Conservation (phyloP, 2,329 filamentous ascomycete genomes). For the Cordyceps tenuipes region DNA sequence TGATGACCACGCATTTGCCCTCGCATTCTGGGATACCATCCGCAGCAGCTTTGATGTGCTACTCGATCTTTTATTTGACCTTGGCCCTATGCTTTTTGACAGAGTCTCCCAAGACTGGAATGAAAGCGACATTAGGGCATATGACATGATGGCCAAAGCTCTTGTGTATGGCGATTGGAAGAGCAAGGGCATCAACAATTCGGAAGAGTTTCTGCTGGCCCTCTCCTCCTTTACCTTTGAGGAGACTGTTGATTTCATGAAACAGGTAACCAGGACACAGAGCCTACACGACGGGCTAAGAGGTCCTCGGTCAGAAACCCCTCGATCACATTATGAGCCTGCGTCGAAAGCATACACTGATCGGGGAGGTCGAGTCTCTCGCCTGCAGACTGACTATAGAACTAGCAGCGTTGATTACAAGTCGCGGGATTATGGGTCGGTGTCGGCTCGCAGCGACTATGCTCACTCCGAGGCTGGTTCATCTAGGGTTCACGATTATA, state of each 20-base stretch:
- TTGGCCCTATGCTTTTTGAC: constrained; percentile 6
- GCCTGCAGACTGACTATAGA: not conserved
- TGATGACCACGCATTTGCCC: constrained; percentile 3
- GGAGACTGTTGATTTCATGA: not conserved
- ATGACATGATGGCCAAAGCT: constrained; percentile 6
- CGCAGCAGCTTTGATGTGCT: not conserved
- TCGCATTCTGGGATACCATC: constrained; percentile 1
- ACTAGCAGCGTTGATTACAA: not conserved
- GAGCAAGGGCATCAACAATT: not conserved
- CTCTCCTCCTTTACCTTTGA: not conserved
- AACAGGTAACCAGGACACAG: not conserved
- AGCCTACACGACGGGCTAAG: not conserved
- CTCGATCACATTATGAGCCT: not conserved
- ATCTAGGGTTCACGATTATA: not conserved
- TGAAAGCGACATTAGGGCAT: not conserved
- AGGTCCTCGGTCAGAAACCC: not conserved
- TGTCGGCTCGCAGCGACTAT: not conserved
- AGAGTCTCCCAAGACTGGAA: constrained; percentile 4
- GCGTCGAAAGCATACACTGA: not conserved
- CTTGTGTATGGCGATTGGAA: constrained; percentile 2
- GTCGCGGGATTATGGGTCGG: not conserved
- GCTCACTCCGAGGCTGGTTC: constrained; percentile 1
- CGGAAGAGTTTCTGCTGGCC: constrained; percentile 1
- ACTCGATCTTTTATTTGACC: not conserved
- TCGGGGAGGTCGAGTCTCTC: not conserved